phyloP scores from a whole-genome alignment of 192 early-diverging fungal species.

The Entophlyctis helioformis region DNA sequence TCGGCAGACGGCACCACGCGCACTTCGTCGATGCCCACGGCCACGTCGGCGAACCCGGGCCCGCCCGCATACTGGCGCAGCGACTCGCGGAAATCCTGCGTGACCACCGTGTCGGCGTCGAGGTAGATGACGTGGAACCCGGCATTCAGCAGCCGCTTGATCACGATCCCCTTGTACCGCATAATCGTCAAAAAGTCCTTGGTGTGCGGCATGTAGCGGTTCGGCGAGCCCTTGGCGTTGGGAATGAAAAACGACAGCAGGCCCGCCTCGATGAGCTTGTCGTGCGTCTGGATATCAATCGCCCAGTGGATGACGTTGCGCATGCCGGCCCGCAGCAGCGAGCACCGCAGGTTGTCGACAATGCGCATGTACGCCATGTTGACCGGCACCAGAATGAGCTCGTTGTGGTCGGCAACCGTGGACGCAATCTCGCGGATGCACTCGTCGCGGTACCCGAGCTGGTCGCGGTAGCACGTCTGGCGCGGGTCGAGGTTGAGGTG shows the following conservation, averaged over 20 bases:
- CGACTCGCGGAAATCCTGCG: no score
- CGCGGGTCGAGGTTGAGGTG: conserved; percentile 3
- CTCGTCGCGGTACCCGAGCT: conserved; percentile 7
- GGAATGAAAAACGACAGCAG: not conserved
- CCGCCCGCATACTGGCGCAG: no score
- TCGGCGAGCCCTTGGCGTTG: not conserved
- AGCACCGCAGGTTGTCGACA: conserved; percentile 3
- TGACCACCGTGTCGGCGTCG: conserved; percentile 8
- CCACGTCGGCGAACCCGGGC: no score
- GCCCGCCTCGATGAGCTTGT: not conserved
- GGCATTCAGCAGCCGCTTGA: conserved; percentile 3
- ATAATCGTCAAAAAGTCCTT: not conserved
- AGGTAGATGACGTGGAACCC: conserved; percentile 1
- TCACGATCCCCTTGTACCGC: conserved; percentile 4
- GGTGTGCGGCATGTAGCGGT: not conserved
- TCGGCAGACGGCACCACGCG: no score
- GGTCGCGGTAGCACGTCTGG: not conserved
- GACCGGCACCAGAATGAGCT: conserved; percentile 5
- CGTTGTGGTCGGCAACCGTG: not conserved
- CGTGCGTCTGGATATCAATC: conserved; percentile 2
- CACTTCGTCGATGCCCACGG: no score
- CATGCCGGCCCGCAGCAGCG: not conserved
- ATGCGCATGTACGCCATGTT: conserved; percentile 1
- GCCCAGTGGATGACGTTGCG: conserved; percentile 4
- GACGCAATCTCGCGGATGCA: conserved; percentile 4